Evolutionary conservation across 495 filamentous ascomycete species (phyloP).

Genomic region (Penicillium bialowiezense): DNA sequence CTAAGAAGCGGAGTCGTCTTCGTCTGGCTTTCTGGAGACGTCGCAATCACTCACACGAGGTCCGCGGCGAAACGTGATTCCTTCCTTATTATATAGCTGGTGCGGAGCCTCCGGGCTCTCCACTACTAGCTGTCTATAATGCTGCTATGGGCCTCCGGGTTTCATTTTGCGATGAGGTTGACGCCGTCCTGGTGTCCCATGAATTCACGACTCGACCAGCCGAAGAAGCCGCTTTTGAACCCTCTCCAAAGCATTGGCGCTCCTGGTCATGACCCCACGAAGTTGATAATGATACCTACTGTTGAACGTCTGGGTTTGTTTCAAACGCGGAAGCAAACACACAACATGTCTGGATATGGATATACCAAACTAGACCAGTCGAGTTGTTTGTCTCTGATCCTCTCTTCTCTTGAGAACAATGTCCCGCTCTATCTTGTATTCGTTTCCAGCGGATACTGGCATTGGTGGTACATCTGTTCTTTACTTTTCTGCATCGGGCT

Average conservation of each 20-base stretch:
- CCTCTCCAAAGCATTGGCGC: neutral
- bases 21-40: slow-evolving; percentile 48
- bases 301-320: neutral
- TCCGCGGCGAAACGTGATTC: slow-evolving; percentile 37
- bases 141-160: slow-evolving; percentile 31
- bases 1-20: slow-evolving; percentile 41
- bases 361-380: neutral
- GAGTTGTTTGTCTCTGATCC: neutral
- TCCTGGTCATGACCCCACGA: slow-evolving; percentile 10
- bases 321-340: neutral
- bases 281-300: slow-evolving; percentile 7
- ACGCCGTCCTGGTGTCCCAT: slow-evolving; percentile 30
- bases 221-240: neutral
- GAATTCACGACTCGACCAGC: slow-evolving; percentile 24
- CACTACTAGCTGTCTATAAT: slow-evolving; percentile 19
- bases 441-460: slow-evolving; percentile 1
- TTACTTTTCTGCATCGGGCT: slow-evolving; percentile 16
- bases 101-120: neutral
- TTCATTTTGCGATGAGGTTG: slow-evolving; percentile 29
- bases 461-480: slow-evolving; percentile 1
- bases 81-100: neutral
- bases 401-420: neutral
- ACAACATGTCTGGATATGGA: neutral
- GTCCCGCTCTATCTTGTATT: neutral
- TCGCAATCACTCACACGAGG: slow-evolving; percentile 34